phyloP scores from a whole-genome alignment of 2,329 filamentous ascomycete genomes.

The Trichoderma endophyticum region DNA sequence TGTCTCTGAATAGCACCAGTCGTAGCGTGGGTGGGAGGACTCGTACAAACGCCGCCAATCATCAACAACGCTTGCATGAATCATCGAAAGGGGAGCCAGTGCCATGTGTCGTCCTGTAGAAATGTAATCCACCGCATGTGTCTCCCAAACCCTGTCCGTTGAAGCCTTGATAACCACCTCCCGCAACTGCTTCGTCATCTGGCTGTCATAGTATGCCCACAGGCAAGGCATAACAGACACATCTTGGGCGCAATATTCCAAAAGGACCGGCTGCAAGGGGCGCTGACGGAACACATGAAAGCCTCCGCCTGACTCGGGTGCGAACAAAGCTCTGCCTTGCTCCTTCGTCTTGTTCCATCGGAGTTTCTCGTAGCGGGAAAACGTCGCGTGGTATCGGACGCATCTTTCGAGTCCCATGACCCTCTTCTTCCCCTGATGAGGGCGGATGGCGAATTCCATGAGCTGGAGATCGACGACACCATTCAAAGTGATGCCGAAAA shows the following conservation, averaged over 20 bases:
- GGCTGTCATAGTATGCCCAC: conserved; percentile 28
- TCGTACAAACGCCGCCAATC: no score
- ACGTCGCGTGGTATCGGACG: conserved; percentile 29
- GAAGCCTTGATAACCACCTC: conserved; percentile 28
- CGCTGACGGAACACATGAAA: conserved; percentile 46
- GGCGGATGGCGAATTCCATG: conserved; percentile 46
- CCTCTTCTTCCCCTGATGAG: neutral
- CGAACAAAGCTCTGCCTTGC: conserved; percentile 37
- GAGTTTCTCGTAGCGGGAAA: conserved; percentile 18
- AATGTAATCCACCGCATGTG: conserved; percentile 29
- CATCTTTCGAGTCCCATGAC: conserved; percentile 27
- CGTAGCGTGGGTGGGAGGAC: no score
- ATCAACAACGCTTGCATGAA: no score
- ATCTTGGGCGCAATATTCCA: conserved; percentile 46
- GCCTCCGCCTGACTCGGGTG: conserved; percentile 40
- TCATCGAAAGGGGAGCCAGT: conserved; percentile 24
- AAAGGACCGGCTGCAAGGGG: conserved; percentile 39
- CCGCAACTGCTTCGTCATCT: conserved; percentile 22
- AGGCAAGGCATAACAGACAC: conserved; percentile 40
- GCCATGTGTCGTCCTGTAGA: conserved; percentile 31
- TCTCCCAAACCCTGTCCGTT: conserved; percentile 28
- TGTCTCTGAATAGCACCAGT: no score
- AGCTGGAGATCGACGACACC: conserved; percentile 54
- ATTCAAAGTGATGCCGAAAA: conserved; percentile 41
- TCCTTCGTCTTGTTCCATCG: conserved; percentile 37